These are phyloP conservation scores for Rheum nobile DNA, from an alignment of 148 eudicot genomes.

Conservation along the genomic window DNA sequence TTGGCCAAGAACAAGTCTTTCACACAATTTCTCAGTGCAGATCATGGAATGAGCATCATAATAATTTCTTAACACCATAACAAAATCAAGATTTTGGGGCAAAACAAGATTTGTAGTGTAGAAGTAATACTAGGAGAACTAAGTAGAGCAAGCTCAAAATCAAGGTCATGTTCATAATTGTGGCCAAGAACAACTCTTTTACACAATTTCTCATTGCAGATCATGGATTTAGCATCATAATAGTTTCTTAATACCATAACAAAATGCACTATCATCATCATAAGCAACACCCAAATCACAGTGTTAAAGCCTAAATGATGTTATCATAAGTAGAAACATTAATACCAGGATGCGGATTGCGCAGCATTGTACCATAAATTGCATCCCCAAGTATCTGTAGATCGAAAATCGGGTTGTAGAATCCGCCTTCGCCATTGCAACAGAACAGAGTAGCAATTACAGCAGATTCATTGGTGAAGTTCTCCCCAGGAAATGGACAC, in stretches of 20 bases:
- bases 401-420: not conserved
- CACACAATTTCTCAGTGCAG: no score
- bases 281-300: not conserved
- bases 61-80: not conserved
- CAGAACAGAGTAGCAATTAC: slow-evolving; percentile 1
- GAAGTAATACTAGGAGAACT: not conserved
- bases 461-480: not conserved
- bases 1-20: not conserved
- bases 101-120: not conserved
- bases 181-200: not conserved
- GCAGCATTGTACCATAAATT: not conserved
- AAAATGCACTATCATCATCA: not conserved
- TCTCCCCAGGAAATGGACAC: not conserved
- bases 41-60: not conserved
- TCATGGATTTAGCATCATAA: not conserved
- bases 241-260: not conserved
- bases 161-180: not conserved
- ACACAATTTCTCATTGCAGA: not conserved
- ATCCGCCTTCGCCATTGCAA: not conserved
- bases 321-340: not conserved
- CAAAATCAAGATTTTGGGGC: not conserved
- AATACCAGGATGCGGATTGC: not conserved
- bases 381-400: not conserved
- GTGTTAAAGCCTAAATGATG: not conserved
- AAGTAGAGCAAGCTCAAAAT: not conserved